phyloP scores from a whole-genome alignment of 2,329 filamentous ascomycete genomes.

The Trichoderma guizhouense region DNA sequence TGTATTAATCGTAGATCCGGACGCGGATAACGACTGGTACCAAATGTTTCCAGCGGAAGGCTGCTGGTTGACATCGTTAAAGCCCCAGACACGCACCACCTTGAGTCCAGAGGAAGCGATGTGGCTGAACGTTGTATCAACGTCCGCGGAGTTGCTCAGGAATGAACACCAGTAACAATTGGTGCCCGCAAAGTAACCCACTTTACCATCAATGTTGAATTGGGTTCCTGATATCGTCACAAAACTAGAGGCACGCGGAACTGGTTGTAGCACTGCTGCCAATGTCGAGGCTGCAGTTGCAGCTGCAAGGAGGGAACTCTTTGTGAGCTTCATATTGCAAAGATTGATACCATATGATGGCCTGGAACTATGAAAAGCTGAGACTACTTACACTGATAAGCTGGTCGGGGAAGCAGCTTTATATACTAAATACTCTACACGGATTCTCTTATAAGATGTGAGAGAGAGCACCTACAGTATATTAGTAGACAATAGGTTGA shows the following conservation, averaged over 20 bases:
- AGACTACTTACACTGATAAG: neutral
- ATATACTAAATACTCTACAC: neutral
- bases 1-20: conserved; percentile 57
- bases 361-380: neutral
- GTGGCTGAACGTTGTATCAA: conserved; percentile 51
- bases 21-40: conserved; percentile 50
- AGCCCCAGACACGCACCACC: conserved; percentile 60
- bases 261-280: neutral
- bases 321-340: conserved; percentile 4
- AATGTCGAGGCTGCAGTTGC: neutral
- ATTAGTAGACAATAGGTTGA: neutral
- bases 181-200: conserved; percentile 50
- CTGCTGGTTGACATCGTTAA: conserved; percentile 53
- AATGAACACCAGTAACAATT: conserved; percentile 58
- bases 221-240: conserved; percentile 28
- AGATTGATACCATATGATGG: neutral
- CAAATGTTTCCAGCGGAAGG: conserved; percentile 33
- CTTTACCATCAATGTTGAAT: conserved; percentile 44
- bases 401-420: neutral
- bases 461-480: neutral
- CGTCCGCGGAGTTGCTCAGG: conserved; percentile 49
- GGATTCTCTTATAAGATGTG: neutral
- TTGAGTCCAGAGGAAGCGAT: conserved; percentile 50
- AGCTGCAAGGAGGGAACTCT: neutral
- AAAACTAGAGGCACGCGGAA: conserved; percentile 20